A percentile compares a stretch with the other conserved stretches of the same genome.
phyloP scores from a whole-genome alignment of 225 moss, liverwort and hornwort species.

The Marchantia polymorpha region DNA sequence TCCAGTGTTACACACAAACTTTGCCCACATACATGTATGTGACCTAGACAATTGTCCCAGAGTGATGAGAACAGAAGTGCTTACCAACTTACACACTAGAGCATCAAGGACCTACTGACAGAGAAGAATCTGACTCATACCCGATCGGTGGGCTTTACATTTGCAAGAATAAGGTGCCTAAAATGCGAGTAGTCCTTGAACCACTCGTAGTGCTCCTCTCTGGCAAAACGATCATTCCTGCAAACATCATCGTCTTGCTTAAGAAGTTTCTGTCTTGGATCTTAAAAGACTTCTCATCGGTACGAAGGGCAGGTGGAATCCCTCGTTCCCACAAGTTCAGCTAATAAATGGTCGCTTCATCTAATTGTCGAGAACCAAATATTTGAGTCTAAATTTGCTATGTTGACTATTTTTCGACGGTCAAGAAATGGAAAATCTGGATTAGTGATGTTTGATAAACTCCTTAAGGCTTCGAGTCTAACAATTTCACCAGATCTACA shows the following conservation, averaged over 20 bases:
- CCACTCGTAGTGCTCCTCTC: constrained; percentile 92
- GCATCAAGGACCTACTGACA: neutral
- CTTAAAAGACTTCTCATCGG: too few relatives aligned
- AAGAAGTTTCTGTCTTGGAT: too few relatives aligned
- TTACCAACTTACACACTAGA: neutral
- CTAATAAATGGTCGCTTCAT: too few relatives aligned
- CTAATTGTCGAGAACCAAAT: too few relatives aligned
- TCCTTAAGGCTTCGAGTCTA: too few relatives aligned
- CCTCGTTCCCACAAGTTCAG: too few relatives aligned
- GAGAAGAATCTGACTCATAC: constrained; percentile 29
- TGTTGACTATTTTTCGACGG: too few relatives aligned
- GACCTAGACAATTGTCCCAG: neutral
- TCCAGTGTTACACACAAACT: neutral
- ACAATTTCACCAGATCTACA: too few relatives aligned
- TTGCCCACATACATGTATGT: neutral
- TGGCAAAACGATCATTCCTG: constrained; percentile 81
- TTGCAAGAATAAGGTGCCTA: constrained; percentile 62
- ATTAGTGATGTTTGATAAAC: too few relatives aligned
- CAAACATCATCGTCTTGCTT: neutral
- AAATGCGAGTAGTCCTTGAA: constrained; percentile 93
- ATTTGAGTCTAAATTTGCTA: too few relatives aligned
- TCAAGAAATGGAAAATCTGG: too few relatives aligned
- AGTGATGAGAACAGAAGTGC: neutral
- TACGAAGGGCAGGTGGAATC: too few relatives aligned
- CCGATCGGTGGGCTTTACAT: constrained; percentile 61